Conservation (phyloP, 1,139 yeast species). For the Lodderomyces orthopsilosis region DNA sequence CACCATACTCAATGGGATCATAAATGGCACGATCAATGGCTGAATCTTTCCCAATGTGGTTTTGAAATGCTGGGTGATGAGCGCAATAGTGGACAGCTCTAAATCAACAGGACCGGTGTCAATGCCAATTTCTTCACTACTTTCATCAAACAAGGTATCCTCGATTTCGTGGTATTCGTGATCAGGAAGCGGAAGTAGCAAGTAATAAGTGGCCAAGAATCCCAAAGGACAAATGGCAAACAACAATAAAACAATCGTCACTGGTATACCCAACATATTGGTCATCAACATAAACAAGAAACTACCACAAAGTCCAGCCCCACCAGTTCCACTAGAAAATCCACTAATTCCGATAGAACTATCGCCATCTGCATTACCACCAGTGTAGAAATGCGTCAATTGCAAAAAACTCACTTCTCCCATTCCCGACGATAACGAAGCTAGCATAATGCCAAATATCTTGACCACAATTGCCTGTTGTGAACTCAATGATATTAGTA, state of each 20-base stretch:
- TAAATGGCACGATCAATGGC: conserved; percentile 63
- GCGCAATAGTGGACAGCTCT: not conserved
- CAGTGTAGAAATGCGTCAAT: conserved; percentile 66
- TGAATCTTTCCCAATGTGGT: conserved; percentile 42
- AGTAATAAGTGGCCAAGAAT: conserved; percentile 28
- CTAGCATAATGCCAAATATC: conserved; percentile 72
- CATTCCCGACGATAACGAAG: conserved; percentile 81
- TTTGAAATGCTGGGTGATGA: conserved; percentile 13
- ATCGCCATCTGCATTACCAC: not conserved
- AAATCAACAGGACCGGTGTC: not conserved
- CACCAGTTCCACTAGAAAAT: conserved; percentile 94
- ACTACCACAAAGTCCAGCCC: conserved; percentile 87
- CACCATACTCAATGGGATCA: conserved; percentile 80
- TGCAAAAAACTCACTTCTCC: conserved; percentile 90
- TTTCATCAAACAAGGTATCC: conserved; percentile 1
- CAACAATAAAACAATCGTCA: conserved; percentile 29
- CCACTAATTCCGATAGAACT: conserved; percentile 62
- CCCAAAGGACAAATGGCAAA: conserved; percentile 40
- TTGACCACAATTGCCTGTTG: conserved; percentile 30
- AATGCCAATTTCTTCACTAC: conserved; percentile 20
- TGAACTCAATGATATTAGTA: conserved; percentile 51
- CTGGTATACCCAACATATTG: conserved; percentile 31
- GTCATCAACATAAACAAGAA: conserved; percentile 42
- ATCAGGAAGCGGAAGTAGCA: conserved; percentile 24
- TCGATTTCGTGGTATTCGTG: conserved; percentile 11